Evolutionary conservation across 257 asterid species (phyloP).

Genomic region (Solanum pennellii): DNA sequence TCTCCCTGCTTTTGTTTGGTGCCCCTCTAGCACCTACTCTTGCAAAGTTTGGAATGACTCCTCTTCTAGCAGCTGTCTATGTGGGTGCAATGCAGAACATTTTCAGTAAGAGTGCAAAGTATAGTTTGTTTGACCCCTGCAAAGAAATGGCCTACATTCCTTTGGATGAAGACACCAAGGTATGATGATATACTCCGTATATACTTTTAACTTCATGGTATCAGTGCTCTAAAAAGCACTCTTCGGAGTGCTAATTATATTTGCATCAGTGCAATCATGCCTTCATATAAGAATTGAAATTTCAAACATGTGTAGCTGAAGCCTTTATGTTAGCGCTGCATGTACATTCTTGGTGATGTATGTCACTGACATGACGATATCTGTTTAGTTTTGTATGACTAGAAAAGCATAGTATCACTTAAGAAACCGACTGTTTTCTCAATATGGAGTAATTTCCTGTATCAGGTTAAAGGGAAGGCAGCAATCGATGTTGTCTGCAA

Average conservation of each 20-base stretch:
- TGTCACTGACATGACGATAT: neutral
- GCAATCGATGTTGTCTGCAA: slow-evolving; percentile 97
- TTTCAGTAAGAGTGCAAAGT: slow-evolving; percentile 94
- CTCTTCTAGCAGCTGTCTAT: slow-evolving; percentile 92
- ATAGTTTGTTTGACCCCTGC: slow-evolving; percentile 97
- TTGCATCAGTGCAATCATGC: neutral
- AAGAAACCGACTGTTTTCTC: neutral
- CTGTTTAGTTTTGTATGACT: neutral
- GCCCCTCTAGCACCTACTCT: slow-evolving; percentile 73
- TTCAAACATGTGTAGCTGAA: neutral
- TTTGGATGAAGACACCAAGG: slow-evolving; percentile 97
- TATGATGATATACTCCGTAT: slow-evolving; percentile 6
- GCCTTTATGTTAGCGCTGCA: neutral
- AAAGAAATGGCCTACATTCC: slow-evolving; percentile 99
- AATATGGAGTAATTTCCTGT: neutral
- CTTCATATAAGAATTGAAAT: neutral
- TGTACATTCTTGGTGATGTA: neutral
- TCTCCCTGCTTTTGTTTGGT: slow-evolving; percentile 78
- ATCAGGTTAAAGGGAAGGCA: slow-evolving; percentile 93
- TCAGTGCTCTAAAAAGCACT: neutral
- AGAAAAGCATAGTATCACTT: neutral
- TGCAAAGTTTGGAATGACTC: slow-evolving; percentile 77
- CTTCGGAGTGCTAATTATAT: neutral
- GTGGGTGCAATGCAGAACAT: slow-evolving; percentile 98
- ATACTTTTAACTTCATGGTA: neutral